These are phyloP conservation scores for Lagenidium giganteum DNA, from an alignment of 352 stramenopile genomes.

Conservation along the genomic window DNA sequence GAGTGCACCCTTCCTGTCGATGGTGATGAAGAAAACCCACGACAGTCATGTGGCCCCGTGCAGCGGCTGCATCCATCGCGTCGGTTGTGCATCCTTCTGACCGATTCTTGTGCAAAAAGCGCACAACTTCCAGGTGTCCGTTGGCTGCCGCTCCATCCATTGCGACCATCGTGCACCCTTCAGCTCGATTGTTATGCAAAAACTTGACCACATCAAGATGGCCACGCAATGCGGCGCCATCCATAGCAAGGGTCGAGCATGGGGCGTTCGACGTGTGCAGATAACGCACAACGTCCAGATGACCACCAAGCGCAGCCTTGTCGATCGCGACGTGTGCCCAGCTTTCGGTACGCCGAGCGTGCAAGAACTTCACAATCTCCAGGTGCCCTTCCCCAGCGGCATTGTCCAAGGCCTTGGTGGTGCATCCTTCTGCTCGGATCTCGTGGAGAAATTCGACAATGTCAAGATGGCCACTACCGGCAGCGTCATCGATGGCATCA, in stretches of 20 bases:
- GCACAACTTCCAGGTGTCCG: slow-evolving; percentile 42
- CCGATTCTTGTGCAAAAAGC: slow-evolving; percentile 52
- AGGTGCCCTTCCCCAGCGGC: slow-evolving; percentile 64
- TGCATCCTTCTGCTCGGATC: slow-evolving; percentile 62
- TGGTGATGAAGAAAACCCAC: slow-evolving; percentile 54
- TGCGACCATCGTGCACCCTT: slow-evolving; percentile 23
- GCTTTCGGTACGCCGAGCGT: slow-evolving; percentile 51
- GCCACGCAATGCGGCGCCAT: slow-evolving; percentile 63
- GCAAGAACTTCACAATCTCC: slow-evolving; percentile 68
- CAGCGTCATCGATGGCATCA: too few relatives aligned
- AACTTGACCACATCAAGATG: slow-evolving; percentile 60
- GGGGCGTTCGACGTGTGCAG: slow-evolving; percentile 50
- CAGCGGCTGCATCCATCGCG: slow-evolving; percentile 59
- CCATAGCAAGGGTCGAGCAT: slow-evolving; percentile 57
- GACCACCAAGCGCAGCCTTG: slow-evolving; percentile 53
- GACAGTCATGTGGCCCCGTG: slow-evolving; percentile 42
- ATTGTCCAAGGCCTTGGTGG: slow-evolving; percentile 69
- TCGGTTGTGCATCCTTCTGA: slow-evolving; percentile 46
- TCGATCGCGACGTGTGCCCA: slow-evolving; percentile 76
- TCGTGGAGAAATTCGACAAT: slow-evolving; percentile 71
- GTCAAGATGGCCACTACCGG: slow-evolving; percentile 55
- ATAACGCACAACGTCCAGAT: slow-evolving; percentile 65
- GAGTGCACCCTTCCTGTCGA: slow-evolving; percentile 48
- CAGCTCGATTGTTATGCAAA: slow-evolving; percentile 41
- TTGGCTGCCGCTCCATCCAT: slow-evolving; percentile 68